Evolutionary conservation across 768 basidiomycete species (phyloP), one percentile per base, ranked within the genome.

Genomic region (Nevesoporus exiguus): DNA sequence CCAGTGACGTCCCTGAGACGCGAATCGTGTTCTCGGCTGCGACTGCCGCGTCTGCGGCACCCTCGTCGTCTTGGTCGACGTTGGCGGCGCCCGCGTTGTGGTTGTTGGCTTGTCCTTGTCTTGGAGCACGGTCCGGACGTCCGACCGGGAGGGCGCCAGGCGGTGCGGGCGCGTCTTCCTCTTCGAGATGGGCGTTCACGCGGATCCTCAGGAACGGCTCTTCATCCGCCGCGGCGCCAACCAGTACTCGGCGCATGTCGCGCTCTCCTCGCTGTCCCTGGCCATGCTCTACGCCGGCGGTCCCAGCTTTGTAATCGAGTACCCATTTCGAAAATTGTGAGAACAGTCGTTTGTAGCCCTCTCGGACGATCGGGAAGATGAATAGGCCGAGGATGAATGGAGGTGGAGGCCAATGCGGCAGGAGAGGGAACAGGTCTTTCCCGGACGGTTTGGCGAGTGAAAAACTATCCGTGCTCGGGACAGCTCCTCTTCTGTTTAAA

Each of bases 1-100:
- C 88, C 4, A 89, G 63, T 0, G 85, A 83, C 17, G 80, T 74
- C 17, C 80, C 77, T 19, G 81, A 80, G 59, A 83, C 71, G 39
- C 79, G 76, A 49, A 87, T 78, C 39, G 81, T 78, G 56, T 80
- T 79, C 59, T 83, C 80, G 1, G 84, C 83, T 3, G 77, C 84
- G 0, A 71, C 79, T 8, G 73, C 82, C 15, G 60, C 75, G 27
- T 76, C 70, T 27, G 46, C 70, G 6, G 45, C 41, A 0, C 22
- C 60, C 5, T 57, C 54, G 22, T 48, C 56, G 19, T 29, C 46
- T 19, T 47, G 51, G n/a, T 60, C 58, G 41, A 48, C 52, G 14
- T 43, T 55, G 46, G 24, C 44, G 13, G 6, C 55, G 7, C 39
- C 34, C 39, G 8, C 51, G 33, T 57, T 31, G 53, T 64, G 36